A percentile compares a stretch with the other conserved stretches of the same genome.
phyloP scores from a whole-genome alignment of 371 early-diverging fungal species.

The Chytridium lagenaria region DNA sequence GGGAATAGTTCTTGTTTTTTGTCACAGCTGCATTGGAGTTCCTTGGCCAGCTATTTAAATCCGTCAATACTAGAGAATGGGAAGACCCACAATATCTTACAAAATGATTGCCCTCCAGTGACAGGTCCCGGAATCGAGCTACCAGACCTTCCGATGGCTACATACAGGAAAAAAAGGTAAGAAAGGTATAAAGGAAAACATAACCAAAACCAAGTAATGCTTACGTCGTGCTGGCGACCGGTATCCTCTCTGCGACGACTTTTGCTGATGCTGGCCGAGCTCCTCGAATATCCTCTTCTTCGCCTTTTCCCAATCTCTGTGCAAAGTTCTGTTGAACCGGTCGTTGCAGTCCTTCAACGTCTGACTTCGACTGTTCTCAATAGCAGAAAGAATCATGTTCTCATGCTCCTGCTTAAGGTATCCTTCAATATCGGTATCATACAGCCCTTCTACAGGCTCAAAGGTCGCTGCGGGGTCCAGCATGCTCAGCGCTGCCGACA shows the following conservation, averaged over 20 bases:
- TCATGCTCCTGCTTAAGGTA: slow-evolving; percentile 76
- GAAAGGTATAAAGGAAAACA: background rate
- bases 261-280: slow-evolving; percentile 58
- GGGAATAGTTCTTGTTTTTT: slow-evolving; percentile 47
- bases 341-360: slow-evolving; percentile 45
- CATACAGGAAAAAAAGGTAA: background rate
- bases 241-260: background rate
- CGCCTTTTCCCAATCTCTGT: slow-evolving; percentile 72
- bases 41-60: background rate
- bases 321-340: slow-evolving; percentile 55
- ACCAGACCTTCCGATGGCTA: background rate
- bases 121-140: no score
- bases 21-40: slow-evolving; percentile 31
- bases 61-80: background rate
- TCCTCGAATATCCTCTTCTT: slow-evolving; percentile 76
- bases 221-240: slow-evolving; percentile 19
- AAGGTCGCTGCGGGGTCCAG: slow-evolving; percentile 72
- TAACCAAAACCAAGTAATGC: background rate
- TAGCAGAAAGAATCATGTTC: slow-evolving; percentile 68
- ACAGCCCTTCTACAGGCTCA: slow-evolving; percentile 65
- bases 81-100: no score
- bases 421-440: slow-evolving; percentile 83
- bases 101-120: slow-evolving; percentile 7
- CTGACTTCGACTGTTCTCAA: slow-evolving; percentile 63
- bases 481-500: slow-evolving; percentile 60